Conservation (phyloP, 2,329 filamentous ascomycete species). For the Aspergillus cejpii region DNA sequence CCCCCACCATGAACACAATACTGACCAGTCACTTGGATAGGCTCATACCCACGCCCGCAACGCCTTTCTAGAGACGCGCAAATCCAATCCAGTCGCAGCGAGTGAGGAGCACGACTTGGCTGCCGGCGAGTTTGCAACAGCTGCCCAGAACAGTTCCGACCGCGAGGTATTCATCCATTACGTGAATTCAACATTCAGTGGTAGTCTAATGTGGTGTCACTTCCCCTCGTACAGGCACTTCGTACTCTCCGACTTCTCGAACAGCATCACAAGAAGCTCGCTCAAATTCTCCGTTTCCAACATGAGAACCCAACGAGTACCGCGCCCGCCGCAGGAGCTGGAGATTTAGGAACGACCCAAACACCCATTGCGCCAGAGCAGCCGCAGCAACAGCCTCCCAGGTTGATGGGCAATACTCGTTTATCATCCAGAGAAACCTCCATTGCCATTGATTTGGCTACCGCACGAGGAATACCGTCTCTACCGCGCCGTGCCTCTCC, state of each 20-base stretch:
- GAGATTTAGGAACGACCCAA: constrained; percentile 19
- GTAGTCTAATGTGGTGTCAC: not conserved
- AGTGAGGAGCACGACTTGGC: constrained; percentile 83
- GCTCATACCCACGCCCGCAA: constrained; percentile 86
- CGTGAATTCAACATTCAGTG: constrained; percentile 1
- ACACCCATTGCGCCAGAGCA: constrained; percentile 24
- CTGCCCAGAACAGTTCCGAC: constrained; percentile 64
- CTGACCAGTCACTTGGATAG: constrained; percentile 37
- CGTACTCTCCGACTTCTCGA: constrained; percentile 80
- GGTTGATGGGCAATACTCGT: constrained; percentile 37
- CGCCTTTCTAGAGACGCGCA: constrained; percentile 64
- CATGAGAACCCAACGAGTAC: constrained; percentile 44
- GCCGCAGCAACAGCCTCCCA: constrained; percentile 35
- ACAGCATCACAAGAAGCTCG: constrained; percentile 76
- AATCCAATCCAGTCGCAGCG: constrained; percentile 67
- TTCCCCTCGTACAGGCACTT: constrained; percentile 58
- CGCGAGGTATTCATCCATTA: constrained; percentile 42
- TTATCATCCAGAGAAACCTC: constrained; percentile 62
- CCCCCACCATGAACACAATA: not conserved
- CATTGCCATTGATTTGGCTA: constrained; percentile 81
- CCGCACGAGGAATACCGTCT: constrained; percentile 68
- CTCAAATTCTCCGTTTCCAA: constrained; percentile 70
- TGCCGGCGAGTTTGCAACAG: constrained; percentile 79
- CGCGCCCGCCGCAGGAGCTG: constrained; percentile 10
- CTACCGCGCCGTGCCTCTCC: constrained; percentile 55